A percentile compares a stretch with the other conserved stretches of the same genome.
Evolutionary conservation across 208 protist species (phyloP).

Genomic region (Leishmania guyanensis): DNA sequence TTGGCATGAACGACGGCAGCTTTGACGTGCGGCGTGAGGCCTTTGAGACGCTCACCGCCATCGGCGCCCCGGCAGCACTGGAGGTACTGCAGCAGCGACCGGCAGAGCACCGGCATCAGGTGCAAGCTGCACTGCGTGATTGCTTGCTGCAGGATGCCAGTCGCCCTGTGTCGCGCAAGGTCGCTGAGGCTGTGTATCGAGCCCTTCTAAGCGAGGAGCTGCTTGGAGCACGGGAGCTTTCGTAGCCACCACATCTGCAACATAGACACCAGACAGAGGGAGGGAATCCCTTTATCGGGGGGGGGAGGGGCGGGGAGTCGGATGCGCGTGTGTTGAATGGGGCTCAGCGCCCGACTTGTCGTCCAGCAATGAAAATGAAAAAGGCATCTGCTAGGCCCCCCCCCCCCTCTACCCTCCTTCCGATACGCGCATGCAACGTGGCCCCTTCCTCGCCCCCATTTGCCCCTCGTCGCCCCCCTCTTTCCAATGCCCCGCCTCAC

Average conservation of each 20-base stretch:
- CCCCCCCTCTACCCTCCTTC: not conserved
- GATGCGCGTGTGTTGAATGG: not conserved
- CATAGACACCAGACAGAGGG: not conserved
- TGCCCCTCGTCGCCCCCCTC: not conserved
- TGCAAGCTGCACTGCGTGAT: constrained; percentile 56
- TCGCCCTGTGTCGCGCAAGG: constrained; percentile 27
- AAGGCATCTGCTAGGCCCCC: not conserved
- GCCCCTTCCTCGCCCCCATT: not conserved
- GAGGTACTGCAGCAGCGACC: constrained; percentile 47
- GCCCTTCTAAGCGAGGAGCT: constrained; percentile 2
- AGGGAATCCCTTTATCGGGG: not conserved
- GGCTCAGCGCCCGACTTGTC: not conserved
- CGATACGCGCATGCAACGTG: not conserved
- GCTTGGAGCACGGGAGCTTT: not conserved
- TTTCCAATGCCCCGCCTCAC: not conserved
- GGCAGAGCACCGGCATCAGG: constrained; percentile 44
- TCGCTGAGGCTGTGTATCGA: constrained; percentile 48
- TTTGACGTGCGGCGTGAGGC: constrained; percentile 59
- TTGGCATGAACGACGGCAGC: constrained; percentile 62
- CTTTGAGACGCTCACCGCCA: constrained; percentile 49
- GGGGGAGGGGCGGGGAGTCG: not conserved
- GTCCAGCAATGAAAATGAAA: not conserved
- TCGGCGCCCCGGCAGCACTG: constrained; percentile 41
- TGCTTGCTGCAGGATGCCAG: constrained; percentile 59
- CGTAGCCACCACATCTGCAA: not conserved